Conservation (phyloP, 768 basidiomycete genomes). For the Lactarius trivialis region DNA sequence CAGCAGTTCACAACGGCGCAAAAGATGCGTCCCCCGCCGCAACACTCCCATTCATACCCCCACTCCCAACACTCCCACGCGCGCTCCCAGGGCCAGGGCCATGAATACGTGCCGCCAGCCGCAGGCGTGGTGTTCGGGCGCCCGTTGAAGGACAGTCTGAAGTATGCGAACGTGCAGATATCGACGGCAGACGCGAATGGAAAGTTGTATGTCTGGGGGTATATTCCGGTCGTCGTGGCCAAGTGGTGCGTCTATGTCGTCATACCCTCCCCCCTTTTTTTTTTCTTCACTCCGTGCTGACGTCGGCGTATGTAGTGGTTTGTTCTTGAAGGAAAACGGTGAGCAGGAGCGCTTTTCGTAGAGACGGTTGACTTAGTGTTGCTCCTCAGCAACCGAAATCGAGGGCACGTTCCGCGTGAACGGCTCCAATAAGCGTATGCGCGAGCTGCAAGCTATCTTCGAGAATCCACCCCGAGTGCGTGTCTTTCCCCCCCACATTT, state of each 20-base stretch:
- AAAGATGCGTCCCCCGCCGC: constrained; percentile 40
- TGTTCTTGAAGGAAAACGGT: constrained; percentile 95
- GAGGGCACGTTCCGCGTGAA: constrained; percentile 93
- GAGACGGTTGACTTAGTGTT: neutral
- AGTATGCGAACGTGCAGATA: constrained; percentile 88
- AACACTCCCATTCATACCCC: neutral
- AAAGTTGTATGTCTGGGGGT: constrained; percentile 85
- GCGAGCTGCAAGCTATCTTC: constrained; percentile 86
- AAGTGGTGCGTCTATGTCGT: constrained; percentile 64
- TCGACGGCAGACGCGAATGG: constrained; percentile 81
- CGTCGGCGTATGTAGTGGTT: constrained; percentile 46
- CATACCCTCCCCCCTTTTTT: constrained; percentile 10
- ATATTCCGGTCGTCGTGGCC: constrained; percentile 94
- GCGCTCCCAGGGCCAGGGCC: neutral
- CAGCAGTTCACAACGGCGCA: constrained; percentile 63
- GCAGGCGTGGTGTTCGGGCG: constrained; percentile 68
- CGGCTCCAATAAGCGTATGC: constrained; percentile 93
- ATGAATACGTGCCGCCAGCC: constrained; percentile 31
- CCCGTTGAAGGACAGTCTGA: constrained; percentile 75
- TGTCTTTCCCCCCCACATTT: constrained; percentile 8
- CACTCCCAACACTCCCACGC: constrained; percentile 2
- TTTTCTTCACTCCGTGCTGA: constrained; percentile 10
- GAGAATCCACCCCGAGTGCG: constrained; percentile 81
- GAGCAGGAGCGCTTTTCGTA: constrained; percentile 18
- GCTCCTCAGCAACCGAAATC: constrained; percentile 67